Conservation (phyloP, 257 asterid species). For the Solanum pimpinellifolium region DNA sequence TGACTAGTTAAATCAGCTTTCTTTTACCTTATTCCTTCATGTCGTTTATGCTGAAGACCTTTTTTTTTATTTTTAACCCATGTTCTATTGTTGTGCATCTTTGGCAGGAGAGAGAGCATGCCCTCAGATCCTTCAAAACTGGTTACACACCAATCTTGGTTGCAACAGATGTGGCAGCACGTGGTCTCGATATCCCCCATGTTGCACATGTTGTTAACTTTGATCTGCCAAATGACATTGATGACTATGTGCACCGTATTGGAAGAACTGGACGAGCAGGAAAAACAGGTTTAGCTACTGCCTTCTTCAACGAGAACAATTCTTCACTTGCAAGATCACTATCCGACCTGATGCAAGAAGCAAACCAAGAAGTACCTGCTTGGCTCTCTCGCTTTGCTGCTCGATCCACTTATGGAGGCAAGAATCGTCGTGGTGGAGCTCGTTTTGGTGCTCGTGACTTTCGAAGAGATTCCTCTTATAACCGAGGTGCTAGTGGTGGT, state of each 20-base stretch:
- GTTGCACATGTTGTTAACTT: constrained; percentile 91
- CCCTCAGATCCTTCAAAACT: constrained; percentile 80
- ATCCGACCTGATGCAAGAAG: constrained; percentile 83
- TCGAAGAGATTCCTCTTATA: constrained; percentile 43
- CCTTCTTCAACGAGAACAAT: constrained; percentile 78
- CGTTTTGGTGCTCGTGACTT: constrained; percentile 81
- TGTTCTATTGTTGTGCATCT: neutral
- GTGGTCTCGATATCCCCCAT: constrained; percentile 95
- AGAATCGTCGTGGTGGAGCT: constrained; percentile 63
- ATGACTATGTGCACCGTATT: constrained; percentile 91
- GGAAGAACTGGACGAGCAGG: constrained; percentile 98
- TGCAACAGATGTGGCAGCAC: constrained; percentile 96
- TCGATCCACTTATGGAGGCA: constrained; percentile 36
- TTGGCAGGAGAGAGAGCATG: constrained; percentile 79
- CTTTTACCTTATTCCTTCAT: neutral
- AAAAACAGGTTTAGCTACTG: constrained; percentile 81
- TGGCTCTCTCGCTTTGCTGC: constrained; percentile 80
- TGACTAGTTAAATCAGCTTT: neutral
- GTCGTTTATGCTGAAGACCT: neutral
- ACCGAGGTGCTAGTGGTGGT: constrained; percentile 23
- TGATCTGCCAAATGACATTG: constrained; percentile 89
- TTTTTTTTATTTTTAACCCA: neutral
- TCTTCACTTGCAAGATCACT: constrained; percentile 62
- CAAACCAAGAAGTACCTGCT: constrained; percentile 96
- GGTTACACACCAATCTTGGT: constrained; percentile 83